These are phyloP conservation scores for Pseudopithomyces chartarum DNA, from an alignment of 2,329 filamentous ascomycete species.

Conservation along the genomic window DNA sequence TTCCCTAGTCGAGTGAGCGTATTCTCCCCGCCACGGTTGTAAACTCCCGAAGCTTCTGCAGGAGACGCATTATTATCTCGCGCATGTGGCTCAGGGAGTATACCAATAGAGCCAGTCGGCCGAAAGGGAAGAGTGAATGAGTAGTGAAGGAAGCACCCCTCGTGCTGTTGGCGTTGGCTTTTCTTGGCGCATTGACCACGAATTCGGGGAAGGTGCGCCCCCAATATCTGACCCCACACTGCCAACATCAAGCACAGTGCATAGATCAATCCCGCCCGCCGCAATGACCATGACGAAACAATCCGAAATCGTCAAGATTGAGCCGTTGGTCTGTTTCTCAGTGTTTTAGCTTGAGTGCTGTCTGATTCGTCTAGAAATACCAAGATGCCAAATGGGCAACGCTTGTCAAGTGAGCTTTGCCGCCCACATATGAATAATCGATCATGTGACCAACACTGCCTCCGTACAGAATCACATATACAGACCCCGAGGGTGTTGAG, in stretches of 20 bases:
- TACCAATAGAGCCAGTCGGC: too few relatives aligned
- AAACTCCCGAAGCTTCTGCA: background rate
- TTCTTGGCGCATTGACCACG: background rate
- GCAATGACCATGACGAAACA: conserved; percentile 29
- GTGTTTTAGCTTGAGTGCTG: background rate
- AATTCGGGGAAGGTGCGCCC: background rate
- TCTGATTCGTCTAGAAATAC: conserved; percentile 36
- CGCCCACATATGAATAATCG: background rate
- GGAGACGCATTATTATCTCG: background rate
- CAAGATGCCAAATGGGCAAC: conserved; percentile 49
- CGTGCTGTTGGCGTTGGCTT: background rate
- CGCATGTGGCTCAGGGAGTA: too few relatives aligned
- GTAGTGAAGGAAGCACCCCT: background rate
- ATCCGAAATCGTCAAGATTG: conserved; percentile 41
- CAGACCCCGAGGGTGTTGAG: conserved; percentile 62
- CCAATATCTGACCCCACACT: background rate
- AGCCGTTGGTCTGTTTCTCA: conserved; percentile 38
- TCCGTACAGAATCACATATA: conserved; percentile 55
- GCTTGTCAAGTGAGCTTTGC: conserved; percentile 40
- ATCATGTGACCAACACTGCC: conserved; percentile 8
- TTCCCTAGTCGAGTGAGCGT: background rate
- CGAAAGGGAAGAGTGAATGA: too few relatives aligned
- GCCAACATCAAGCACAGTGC: background rate
- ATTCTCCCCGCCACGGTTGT: background rate
- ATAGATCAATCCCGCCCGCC: background rate